Base-by-base conservation (phyloP, 1,284 basidiomycete species). In the Papiliotrema laurentii region DNA sequence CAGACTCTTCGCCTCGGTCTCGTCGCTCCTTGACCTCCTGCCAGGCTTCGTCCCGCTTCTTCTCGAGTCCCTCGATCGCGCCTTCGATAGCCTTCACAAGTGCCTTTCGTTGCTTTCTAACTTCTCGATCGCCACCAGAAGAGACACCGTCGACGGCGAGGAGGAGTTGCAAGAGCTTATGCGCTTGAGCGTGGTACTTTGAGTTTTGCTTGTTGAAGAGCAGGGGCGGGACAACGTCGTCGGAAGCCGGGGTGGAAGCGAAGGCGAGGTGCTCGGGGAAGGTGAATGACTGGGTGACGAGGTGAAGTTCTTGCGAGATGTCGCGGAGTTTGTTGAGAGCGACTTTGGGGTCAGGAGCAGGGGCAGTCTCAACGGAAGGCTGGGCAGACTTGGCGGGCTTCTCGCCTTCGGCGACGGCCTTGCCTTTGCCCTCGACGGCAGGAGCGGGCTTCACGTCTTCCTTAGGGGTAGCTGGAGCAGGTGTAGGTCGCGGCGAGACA, bases 111-210 rank as follows among this genome's bases (percentile, higher is more conserved):
- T 71, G 74, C n/a, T 76, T 74, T 36, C 85, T 75, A 16, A 89
- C 79, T 2, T 68, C 70, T 44, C 72, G 65, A 53, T 83, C 78
- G 0, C 85, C 86, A 58, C 77, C 78, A 55, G 81, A 84, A 55
- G 84, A 80, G 4, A 87, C 78, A 0, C 77, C 80, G 58, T 89
- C 86, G 5, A 87, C 77, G 50, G 77, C 75, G 38, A 81, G 77
- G 27, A 88, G 73, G 11, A 88, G 68, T 46, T 79, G 79, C 45
- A 80, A 79, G 45, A 87, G 75, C 19, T 76, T 75, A 55, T 84
- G 78, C 50, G 82, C 80, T 64, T 82, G 82, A 45, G 75, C 78
- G 43, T 81, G 79, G 24, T 84, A 71, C 0, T 80, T 76, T 14
- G 80, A 77, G 64, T 84, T 83, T 45, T 62, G 68, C 2, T 79